Base-by-base conservation (phyloP, 805 yeast genomes). In the Wickerhamomyces bisporus region DNA sequence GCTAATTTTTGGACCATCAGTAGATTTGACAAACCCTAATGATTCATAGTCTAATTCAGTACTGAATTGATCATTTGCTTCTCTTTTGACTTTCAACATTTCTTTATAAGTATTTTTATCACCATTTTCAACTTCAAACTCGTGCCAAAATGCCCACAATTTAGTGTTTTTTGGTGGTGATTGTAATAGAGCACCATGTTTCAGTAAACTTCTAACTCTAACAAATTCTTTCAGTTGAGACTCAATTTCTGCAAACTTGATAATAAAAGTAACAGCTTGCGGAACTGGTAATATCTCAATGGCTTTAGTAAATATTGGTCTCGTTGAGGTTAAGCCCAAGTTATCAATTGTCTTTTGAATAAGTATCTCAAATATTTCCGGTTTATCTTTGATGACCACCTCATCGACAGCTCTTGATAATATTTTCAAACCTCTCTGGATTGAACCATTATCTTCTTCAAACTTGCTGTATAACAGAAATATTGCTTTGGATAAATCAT, bases 41-140 rank as follows among this genome's bases (percentile, higher is more conserved):
- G 73, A 63, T 23, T 48, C 48, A 26, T 54, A 59, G 13, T 62
- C 52, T 26, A 58, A 48, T 13, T 55, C 48, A 5, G 41, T 28
- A n/a, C 43, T 45, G 53, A 63, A 56, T 21, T 53, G 51, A 14
- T 47, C 57, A 28, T 51, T 58, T 4, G 62, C 48, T 26, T 47
- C 45, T 44, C 86, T 68, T 53, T 79, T 82, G 43, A 66, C 64
- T 32, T 80, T 62, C 18, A 86, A 56, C 89, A 88, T 81, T 16
- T 79, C 81, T 49, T 83, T 86, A 57, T 74, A 87, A 0, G 83
- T 74, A 3, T 68, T 70, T 50, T 84, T 93, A 41, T 72, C 63
- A 5, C 98, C 98, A 55, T 75, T 48, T 12, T 72, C 66, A 25
- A 84, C 55, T 54, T 89, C 98, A 56, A 88, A 86, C 10, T 64